Percentiles rank a stretch among this genome's conserved stretches.
These are phyloP conservation scores for Pseudozyma tsukubaensis DNA, from an alignment of 1,284 basidiomycete genomes.

Conservation along the genomic window DNA sequence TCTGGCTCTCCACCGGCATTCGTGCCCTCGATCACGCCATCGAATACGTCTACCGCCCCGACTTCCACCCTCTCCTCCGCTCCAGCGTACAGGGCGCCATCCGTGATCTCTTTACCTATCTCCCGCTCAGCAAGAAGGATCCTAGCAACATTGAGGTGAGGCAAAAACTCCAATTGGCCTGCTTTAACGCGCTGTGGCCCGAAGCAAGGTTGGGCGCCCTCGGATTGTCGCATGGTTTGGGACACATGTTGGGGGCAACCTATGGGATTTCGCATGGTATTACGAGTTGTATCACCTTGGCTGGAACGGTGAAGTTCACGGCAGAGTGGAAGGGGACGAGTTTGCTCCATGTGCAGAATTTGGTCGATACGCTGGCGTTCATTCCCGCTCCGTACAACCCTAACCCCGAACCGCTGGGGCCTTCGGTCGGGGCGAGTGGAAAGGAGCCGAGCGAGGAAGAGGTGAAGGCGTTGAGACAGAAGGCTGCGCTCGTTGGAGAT, in stretches of 20 bases:
- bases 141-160: conserved; percentile 75
- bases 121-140: conserved; percentile 76
- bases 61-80: conserved; percentile 74
- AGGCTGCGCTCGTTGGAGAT: conserved; percentile 35
- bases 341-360: conserved; percentile 42
- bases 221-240: conserved; percentile 76
- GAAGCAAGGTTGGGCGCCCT: conserved; percentile 73
- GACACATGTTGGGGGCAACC: conserved; percentile 79
- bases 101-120: conserved; percentile 79
- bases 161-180: conserved; percentile 79
- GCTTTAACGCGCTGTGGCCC: conserved; percentile 82
- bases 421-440: background rate
- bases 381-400: conserved; percentile 52
- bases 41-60: conserved; percentile 78
- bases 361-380: conserved; percentile 51
- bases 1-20: conserved; percentile 77
- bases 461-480: conserved; percentile 14
- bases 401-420: conserved; percentile 14
- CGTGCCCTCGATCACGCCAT: conserved; percentile 82
- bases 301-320: conserved; percentile 24
- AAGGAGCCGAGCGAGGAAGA: background rate
- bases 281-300: conserved; percentile 82
- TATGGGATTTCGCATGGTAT: conserved; percentile 84
- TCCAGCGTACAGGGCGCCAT: conserved; percentile 68
- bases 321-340: conserved; percentile 28